Conservation (phyloP, 176 grass and related monocot genomes). For the Puya raimondii region DNA sequence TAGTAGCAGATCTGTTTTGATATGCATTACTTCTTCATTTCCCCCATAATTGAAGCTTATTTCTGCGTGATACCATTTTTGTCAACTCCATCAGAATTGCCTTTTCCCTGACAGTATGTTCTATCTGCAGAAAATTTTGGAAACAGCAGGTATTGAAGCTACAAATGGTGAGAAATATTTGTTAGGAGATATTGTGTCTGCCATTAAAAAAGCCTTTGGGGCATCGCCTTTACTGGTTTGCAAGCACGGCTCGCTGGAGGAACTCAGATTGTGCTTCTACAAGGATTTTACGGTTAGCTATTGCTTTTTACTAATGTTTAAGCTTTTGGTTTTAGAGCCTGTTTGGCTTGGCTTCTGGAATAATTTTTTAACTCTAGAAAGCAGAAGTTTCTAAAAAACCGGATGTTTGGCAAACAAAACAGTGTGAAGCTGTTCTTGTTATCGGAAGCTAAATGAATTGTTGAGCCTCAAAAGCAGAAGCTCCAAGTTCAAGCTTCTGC, state of each 20-base stretch:
- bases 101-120: constrained; percentile 1
- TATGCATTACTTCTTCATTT: neutral
- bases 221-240: constrained; percentile 54
- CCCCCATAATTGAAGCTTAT: neutral
- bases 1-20: neutral
- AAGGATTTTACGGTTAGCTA: constrained; percentile 77
- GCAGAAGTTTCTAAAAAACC: too few relatives aligned
- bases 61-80: neutral
- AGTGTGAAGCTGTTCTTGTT: too few relatives aligned
- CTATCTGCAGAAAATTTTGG: constrained; percentile 52
- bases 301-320: constrained; percentile 9
- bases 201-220: constrained; percentile 60
- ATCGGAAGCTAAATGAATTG: too few relatives aligned
- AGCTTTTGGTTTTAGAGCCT: neutral
- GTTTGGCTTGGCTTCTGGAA: too few relatives aligned
- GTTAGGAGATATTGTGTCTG: constrained; percentile 38
- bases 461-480: too few relatives aligned
- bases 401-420: too few relatives aligned
- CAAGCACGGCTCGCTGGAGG: constrained; percentile 58
- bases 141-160: constrained; percentile 34
- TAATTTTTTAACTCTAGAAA: neutral
- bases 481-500: too few relatives aligned
- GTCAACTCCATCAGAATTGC: neutral
- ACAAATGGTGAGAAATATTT: constrained; percentile 45
- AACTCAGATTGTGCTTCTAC: constrained; percentile 83